Evolutionary conservation across 2,329 filamentous ascomycete species (phyloP).

Genomic region (Fusarium avenaceum): DNA sequence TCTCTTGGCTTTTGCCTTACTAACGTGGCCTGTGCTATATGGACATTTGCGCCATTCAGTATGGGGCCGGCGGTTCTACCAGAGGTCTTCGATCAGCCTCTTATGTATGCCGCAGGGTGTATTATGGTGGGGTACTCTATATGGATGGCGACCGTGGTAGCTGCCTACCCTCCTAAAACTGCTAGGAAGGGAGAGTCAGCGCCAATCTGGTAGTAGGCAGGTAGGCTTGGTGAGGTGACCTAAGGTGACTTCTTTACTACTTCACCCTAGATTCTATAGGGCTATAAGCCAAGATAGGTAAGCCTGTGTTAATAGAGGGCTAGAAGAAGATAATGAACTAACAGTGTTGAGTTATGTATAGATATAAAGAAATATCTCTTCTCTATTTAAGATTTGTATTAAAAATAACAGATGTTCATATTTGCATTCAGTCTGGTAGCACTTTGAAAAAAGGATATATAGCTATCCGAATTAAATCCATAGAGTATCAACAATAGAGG

Average conservation of each 20-base stretch:
- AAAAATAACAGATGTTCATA: no score
- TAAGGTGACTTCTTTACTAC: no score
- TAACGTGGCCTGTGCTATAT: constrained; percentile 8
- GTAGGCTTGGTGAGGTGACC: not conserved
- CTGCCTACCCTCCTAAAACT: not conserved
- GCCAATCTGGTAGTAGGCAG: not conserved
- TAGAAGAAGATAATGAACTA: not conserved
- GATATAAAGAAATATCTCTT: not conserved
- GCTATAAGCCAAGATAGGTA: not conserved
- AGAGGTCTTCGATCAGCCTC: constrained; percentile 7
- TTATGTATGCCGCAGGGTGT: not conserved
- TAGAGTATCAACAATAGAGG: no score
- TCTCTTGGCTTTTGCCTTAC: constrained; percentile 15
- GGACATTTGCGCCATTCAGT: constrained; percentile 24
- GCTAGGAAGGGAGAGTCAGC: not conserved
- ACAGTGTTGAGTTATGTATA: not conserved
- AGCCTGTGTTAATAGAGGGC: not conserved
- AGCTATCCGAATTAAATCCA: no score
- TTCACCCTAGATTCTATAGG: not conserved
- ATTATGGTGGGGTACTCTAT: not conserved
- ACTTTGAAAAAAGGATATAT: no score
- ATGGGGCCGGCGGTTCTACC: not conserved
- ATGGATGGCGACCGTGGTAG: not conserved
- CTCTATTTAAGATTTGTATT: not conserved
- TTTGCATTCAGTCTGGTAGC: no score